phyloP scores from a whole-genome alignment of 2,329 filamentous ascomycete species.

The Fusarium phyllophilum region DNA sequence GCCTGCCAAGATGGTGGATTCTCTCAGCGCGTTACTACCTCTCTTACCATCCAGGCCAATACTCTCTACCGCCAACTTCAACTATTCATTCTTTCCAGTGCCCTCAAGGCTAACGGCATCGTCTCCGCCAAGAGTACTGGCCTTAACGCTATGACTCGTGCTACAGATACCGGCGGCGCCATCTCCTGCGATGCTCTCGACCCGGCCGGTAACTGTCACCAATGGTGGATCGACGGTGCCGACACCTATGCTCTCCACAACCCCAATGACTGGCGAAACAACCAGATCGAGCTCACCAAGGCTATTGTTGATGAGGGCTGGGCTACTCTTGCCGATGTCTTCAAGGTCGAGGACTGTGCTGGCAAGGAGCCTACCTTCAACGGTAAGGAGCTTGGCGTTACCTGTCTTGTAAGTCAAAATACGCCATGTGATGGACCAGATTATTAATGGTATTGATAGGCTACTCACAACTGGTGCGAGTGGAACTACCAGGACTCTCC shows the following conservation, averaged over 20 bases:
- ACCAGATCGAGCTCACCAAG: conserved; percentile 3
- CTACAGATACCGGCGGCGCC: neutral
- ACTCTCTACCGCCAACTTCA: conserved; percentile 15
- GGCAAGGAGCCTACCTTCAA: conserved; percentile 13
- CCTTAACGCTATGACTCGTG: neutral
- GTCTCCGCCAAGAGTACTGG: conserved; percentile 13
- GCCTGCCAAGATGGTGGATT: conserved; percentile 12
- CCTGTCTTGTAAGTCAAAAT: neutral
- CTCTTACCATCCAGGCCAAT: conserved; percentile 17
- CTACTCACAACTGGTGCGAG: conserved; percentile 16
- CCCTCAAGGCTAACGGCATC: conserved; percentile 12
- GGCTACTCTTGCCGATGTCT: conserved; percentile 7
- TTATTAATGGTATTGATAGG: neutral
- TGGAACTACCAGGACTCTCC: conserved; percentile 11
- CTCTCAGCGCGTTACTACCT: conserved; percentile 22
- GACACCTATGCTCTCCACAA: conserved; percentile 21
- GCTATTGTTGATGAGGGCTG: conserved; percentile 6
- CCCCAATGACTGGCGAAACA: conserved; percentile 15
- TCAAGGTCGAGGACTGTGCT: conserved; percentile 21
- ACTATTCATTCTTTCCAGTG: conserved; percentile 7
- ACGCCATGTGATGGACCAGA: accelerated
- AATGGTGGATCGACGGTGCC: conserved; percentile 6
- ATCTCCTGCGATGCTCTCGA: neutral
- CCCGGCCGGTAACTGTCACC: conserved; percentile 7
- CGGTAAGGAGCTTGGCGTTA: neutral